Base-by-base conservation (phyloP, 2,329 filamentous ascomycete genomes). In the Pleomassaria siparia region DNA sequence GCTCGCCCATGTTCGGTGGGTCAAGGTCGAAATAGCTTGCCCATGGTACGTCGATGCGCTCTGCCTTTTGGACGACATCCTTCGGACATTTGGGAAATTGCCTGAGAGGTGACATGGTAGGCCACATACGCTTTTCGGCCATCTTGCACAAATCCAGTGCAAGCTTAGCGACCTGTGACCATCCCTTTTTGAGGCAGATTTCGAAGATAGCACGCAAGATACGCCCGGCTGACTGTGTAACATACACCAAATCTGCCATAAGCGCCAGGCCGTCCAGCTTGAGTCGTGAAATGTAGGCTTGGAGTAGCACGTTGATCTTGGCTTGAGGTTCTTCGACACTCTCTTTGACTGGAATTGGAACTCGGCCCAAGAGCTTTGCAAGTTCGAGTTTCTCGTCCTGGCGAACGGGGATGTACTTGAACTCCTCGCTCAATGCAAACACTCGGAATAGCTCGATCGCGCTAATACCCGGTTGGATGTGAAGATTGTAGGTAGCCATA, bases 61-160 rank as follows among this genome's bases (percentile, higher is more conserved):
- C 94, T 2, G 91, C 87, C 73, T 97, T 97, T 57, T 89, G 85
- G 40, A 97, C 77, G 44, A 97, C 89, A 49, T 97, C 92, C 32
- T 84, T 79, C 2, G 91, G 85, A 64, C 91, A 96, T n/a, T 50
- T 57, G 9, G 66, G 64, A 66, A 99, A 99, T 64, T 99, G 94
- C 44, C 94, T 84, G 25, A 99, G 78, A 10, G 95, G 94, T 29
- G 90, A 89, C 94, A 97, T 99, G 5, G 92, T 97, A 12, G 92
- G 91, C 94, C 94, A 99, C 95, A 99, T 99, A 41, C 95, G 83
- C 79, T 96, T 96, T 76, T 99, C 94, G 0, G 92, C 94, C 90
- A 96, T 97, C 76, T 99, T 99, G 76, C 95, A 99, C 44, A 99
- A 80, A 61, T 96, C 89, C 33, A 99, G 78, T 0, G 94, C 91